A percentile compares a stretch with the other conserved stretches of the same genome.
phyloP scores from a whole-genome alignment of 2,329 filamentous ascomycete genomes.

The Xylaria multiplex region DNA sequence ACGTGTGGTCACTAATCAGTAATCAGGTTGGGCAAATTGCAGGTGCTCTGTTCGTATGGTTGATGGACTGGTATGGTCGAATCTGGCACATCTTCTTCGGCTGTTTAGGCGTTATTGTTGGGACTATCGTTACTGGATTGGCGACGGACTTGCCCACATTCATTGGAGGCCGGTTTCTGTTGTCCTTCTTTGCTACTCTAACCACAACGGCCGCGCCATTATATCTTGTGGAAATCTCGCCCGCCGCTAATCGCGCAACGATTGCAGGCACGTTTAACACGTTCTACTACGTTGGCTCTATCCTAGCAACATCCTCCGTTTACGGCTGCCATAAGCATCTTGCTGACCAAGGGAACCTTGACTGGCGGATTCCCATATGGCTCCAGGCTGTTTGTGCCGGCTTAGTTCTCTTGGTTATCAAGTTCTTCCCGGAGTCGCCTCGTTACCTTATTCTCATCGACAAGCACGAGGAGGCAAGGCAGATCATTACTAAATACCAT shows the following conservation, averaged over 20 bases:
- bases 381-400: conserved; percentile 50
- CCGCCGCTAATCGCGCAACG: conserved; percentile 66
- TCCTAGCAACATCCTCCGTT: conserved; percentile 48
- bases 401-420: conserved; percentile 46
- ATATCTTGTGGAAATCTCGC: conserved; percentile 69
- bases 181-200: conserved; percentile 66
- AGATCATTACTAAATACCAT: conserved; percentile 54
- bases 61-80: conserved; percentile 57
- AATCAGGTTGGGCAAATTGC: conserved; percentile 54
- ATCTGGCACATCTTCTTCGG: conserved; percentile 57
- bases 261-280: conserved; percentile 65
- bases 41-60: conserved; percentile 55
- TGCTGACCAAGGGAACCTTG: conserved; percentile 42
- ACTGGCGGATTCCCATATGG: conserved; percentile 51
- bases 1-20: conserved; percentile 20
- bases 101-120: conserved; percentile 60
- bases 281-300: conserved; percentile 53
- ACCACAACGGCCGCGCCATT: conserved; percentile 66
- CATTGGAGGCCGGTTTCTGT: conserved; percentile 62
- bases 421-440: conserved; percentile 52
- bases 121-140: conserved; percentile 60
- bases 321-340: conserved; percentile 48
- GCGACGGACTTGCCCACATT: conserved; percentile 57
- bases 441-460: conserved; percentile 50
- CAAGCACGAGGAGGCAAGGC: conserved; percentile 50